phyloP scores from a whole-genome alignment of 805 yeast genomes.

The Zygoascus flipseniorum region DNA sequence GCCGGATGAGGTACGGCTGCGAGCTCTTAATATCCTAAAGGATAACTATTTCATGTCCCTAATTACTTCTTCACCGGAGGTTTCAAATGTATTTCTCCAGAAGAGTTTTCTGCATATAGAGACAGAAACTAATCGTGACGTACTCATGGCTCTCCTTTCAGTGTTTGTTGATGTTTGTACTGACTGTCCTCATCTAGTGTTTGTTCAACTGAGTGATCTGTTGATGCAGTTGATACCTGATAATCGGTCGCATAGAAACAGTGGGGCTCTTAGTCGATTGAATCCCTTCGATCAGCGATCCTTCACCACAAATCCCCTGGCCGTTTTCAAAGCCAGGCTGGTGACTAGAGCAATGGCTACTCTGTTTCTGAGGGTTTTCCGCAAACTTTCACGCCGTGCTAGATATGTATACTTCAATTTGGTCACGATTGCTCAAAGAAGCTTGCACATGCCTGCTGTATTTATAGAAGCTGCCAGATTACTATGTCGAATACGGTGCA shows the following conservation, averaged over 20 bases:
- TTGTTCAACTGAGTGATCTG: conserved; percentile 6
- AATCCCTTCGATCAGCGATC: background rate
- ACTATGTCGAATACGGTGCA: conserved; percentile 46
- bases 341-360: conserved; percentile 20
- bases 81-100: conserved; percentile 24
- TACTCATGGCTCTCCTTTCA: conserved; percentile 26
- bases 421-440: conserved; percentile 15
- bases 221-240: conserved; percentile 7
- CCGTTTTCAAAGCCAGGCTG: conserved; percentile 8
- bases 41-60: conserved; percentile 32
- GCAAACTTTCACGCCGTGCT: conserved; percentile 30
- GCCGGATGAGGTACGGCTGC: conserved; percentile 17
- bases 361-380: conserved; percentile 31
- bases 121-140: conserved; percentile 27
- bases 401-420: conserved; percentile 30
- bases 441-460: conserved; percentile 16
- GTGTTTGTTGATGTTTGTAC: conserved; percentile 21
- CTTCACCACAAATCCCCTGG: background rate
- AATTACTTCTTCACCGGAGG: conserved; percentile 26
- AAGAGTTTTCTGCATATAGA: conserved; percentile 28
- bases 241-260: background rate
- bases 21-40: conserved; percentile 26
- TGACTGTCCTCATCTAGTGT: conserved; percentile 10
- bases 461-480: conserved; percentile 41
- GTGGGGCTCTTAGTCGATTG: background rate